Percentiles rank a stretch among this genome's conserved stretches.
Evolutionary conservation across 2,329 filamentous ascomycete genomes (phyloP).

Genomic region (Talaromyces sp.): DNA sequence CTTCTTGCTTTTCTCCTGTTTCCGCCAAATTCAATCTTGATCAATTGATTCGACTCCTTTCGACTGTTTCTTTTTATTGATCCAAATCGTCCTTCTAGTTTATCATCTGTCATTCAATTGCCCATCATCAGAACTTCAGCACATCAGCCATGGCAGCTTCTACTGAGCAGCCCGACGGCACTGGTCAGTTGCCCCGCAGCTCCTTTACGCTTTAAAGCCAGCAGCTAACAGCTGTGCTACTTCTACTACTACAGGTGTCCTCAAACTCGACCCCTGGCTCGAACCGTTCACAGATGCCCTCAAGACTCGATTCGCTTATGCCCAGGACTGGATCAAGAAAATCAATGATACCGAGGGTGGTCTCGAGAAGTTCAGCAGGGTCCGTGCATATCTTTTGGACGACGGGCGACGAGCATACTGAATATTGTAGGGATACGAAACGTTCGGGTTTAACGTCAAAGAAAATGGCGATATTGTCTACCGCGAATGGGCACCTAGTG

Average conservation of each 20-base stretch:
- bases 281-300: slow-evolving; percentile 76
- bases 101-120: background rate
- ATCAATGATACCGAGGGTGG: slow-evolving; percentile 84
- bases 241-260: slow-evolving; percentile 63
- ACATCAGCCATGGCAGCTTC: slow-evolving; percentile 13
- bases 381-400: slow-evolving; percentile 37
- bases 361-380: slow-evolving; percentile 84
- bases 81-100: background rate
- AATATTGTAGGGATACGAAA: slow-evolving; percentile 69
- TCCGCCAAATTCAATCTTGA: background rate
- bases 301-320: slow-evolving; percentile 70
- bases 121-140: background rate
- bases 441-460: slow-evolving; percentile 78
- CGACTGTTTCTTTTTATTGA: too few species aligned
- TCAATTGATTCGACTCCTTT: background rate
- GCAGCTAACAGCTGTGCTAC: background rate
- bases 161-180: slow-evolving; percentile 17
- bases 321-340: slow-evolving; percentile 79
- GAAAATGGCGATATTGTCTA: slow-evolving; percentile 82
- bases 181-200: slow-evolving; percentile 15
- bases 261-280: slow-evolving; percentile 85
- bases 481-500: slow-evolving; percentile 94
- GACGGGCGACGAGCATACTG: background rate
- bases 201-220: background rate
- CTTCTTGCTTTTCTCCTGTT: slow-evolving; percentile 3